phyloP scores from a whole-genome alignment of 495 filamentous ascomycete species.

The Lepraria neglecta region DNA sequence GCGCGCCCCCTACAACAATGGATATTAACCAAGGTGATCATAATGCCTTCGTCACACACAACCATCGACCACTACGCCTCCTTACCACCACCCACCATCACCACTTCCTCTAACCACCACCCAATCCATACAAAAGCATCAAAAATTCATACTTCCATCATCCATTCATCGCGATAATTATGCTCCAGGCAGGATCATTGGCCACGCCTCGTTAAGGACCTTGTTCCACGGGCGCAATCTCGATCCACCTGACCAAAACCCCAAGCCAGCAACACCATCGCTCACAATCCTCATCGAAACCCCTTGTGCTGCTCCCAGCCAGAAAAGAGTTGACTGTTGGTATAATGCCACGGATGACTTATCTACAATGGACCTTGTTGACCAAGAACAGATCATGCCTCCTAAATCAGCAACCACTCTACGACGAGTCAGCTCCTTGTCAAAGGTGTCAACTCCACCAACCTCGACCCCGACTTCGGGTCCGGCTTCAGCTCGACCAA shows the following conservation, averaged over 20 bases:
- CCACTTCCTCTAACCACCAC: slow-evolving; percentile 9
- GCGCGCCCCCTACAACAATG: slow-evolving; percentile 15
- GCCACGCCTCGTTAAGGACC: not conserved
- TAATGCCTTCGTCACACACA: slow-evolving; percentile 8
- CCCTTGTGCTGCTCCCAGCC: not conserved
- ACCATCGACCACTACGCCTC: slow-evolving; percentile 5
- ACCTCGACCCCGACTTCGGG: slow-evolving; percentile 34
- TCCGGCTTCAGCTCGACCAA: slow-evolving; percentile 25
- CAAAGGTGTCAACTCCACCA: slow-evolving; percentile 27
- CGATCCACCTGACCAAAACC: not conserved
- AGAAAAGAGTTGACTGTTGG: not conserved
- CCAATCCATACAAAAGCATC: slow-evolving; percentile 8
- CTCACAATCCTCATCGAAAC: not conserved
- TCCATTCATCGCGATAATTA: not conserved
- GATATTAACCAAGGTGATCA: slow-evolving; percentile 18
- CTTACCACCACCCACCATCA: slow-evolving; percentile 20
- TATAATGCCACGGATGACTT: not conserved
- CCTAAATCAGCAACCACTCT: slow-evolving; percentile 19
- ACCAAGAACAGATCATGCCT: slow-evolving; percentile 23
- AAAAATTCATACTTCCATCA: slow-evolving; percentile 1
- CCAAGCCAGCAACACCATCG: not conserved
- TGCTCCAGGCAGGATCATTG: not conserved
- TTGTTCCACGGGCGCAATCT: slow-evolving; percentile 2
- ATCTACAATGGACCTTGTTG: not conserved
- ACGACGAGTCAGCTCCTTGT: slow-evolving; percentile 23